Evolutionary conservation across 768 basidiomycete species (phyloP).

Genomic region (Hygrophoropsis aurantiaca): DNA sequence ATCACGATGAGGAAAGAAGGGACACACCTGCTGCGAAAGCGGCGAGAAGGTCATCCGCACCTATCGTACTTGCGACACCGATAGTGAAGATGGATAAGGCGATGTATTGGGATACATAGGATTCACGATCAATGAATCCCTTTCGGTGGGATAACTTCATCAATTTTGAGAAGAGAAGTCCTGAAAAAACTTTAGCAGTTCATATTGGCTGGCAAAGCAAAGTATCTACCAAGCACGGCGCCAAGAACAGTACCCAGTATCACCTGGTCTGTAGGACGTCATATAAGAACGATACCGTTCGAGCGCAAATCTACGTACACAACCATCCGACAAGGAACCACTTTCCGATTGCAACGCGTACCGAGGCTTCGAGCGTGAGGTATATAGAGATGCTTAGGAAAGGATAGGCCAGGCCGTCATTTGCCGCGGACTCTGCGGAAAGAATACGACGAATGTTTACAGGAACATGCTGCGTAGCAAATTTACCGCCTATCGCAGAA

Average conservation of each 20-base stretch:
- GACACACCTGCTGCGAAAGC: slow-evolving; percentile 76
- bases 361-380: slow-evolving; percentile 68
- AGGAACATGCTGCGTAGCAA: slow-evolving; percentile 69
- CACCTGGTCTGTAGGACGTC: slow-evolving; percentile 63
- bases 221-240: slow-evolving; percentile 44
- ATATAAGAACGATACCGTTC: neutral
- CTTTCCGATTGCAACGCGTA: slow-evolving; percentile 64
- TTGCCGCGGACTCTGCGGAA: slow-evolving; percentile 89
- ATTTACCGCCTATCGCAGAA: slow-evolving; percentile 58
- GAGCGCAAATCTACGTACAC: slow-evolving; percentile 44
- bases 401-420: slow-evolving; percentile 95
- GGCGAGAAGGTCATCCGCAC: slow-evolving; percentile 86
- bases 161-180: slow-evolving; percentile 64
- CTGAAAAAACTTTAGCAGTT: too few species aligned
- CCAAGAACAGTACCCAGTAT: slow-evolving; percentile 73
- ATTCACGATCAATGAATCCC: slow-evolving; percentile 75
- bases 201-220: neutral
- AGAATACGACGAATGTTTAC: slow-evolving; percentile 76
- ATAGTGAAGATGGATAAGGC: slow-evolving; percentile 71
- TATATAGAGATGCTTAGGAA: slow-evolving; percentile 88
- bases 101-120: slow-evolving; percentile 84
- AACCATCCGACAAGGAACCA: slow-evolving; percentile 89
- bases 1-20: neutral
- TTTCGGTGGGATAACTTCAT: slow-evolving; percentile 68
- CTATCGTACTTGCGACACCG: slow-evolving; percentile 78